Conservation (phyloP, 768 basidiomycete genomes). For the Pleurotus sapidus region DNA sequence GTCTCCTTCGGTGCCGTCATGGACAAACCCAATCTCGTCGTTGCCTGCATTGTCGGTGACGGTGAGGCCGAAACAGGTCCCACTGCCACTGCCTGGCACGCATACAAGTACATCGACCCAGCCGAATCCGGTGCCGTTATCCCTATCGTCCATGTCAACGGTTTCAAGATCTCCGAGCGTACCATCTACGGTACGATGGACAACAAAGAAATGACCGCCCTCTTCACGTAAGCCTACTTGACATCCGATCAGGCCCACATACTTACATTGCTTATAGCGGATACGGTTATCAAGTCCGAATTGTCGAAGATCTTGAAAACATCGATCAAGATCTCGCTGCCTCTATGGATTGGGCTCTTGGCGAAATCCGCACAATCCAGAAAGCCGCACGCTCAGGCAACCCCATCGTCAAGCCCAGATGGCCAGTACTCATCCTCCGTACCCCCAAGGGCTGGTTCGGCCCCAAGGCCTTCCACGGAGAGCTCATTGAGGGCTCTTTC, state of each 20-base stretch:
- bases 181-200: constrained; percentile 93
- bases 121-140: constrained; percentile 86
- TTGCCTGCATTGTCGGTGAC: constrained; percentile 82
- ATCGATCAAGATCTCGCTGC: constrained; percentile 80
- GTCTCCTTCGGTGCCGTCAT: constrained; percentile 88
- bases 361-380: constrained; percentile 77
- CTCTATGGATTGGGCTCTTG: constrained; percentile 78
- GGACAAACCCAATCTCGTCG: constrained; percentile 86
- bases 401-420: constrained; percentile 84
- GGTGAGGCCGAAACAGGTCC: constrained; percentile 85
- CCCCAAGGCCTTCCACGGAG: constrained; percentile 63
- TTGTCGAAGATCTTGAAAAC: constrained; percentile 64
- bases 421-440: constrained; percentile 84
- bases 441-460: constrained; percentile 84
- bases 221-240: constrained; percentile 58
- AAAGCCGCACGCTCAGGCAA: constrained; percentile 71
- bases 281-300: constrained; percentile 86
- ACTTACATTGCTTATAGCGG: constrained; percentile 38
- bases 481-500: constrained; percentile 79
- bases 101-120: constrained; percentile 88
- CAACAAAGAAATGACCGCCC: constrained; percentile 70
- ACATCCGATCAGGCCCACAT: not conserved
- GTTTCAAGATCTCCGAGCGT: constrained; percentile 88
- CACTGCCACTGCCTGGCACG: constrained; percentile 81
- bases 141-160: constrained; percentile 87